These are phyloP conservation scores for Paecilomyces niveus DNA, from an alignment of 2,329 filamentous ascomycete species.

Conservation along the genomic window DNA sequence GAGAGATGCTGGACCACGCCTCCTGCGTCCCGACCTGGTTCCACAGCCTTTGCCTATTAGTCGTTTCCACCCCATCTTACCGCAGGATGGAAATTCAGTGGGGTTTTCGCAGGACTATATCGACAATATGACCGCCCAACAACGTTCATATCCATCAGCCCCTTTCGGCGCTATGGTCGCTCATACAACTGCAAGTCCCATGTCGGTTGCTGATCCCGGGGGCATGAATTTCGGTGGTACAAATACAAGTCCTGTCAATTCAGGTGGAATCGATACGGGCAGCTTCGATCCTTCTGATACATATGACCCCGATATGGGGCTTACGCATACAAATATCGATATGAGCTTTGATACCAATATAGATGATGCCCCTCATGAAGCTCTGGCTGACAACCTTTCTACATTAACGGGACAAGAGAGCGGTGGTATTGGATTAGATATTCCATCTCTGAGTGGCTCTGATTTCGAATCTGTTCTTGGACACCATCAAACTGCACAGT, in stretches of 20 bases:
- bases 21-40: not conserved
- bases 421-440: not conserved
- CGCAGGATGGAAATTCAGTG: not conserved
- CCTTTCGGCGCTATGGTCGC: not conserved
- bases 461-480: not conserved
- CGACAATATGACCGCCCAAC: not conserved
- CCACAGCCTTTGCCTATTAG: not conserved
- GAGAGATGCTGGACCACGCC: conserved; percentile 1
- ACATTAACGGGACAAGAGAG: not conserved
- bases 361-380: not conserved
- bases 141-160: not conserved
- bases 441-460: not conserved
- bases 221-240: not conserved
- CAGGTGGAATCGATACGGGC: not conserved
- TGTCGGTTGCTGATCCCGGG: not conserved
- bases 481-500: not conserved
- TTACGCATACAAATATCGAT: not conserved
- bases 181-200: not conserved
- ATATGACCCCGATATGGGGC: not conserved
- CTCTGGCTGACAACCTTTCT: not conserved
- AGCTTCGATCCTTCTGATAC: not conserved
- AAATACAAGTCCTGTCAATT: not conserved
- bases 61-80: not conserved
- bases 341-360: not conserved
- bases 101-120: not conserved